Evolutionary conservation across 2,329 filamentous ascomycete species (phyloP).

Genomic region (Macrophomina tecta): DNA sequence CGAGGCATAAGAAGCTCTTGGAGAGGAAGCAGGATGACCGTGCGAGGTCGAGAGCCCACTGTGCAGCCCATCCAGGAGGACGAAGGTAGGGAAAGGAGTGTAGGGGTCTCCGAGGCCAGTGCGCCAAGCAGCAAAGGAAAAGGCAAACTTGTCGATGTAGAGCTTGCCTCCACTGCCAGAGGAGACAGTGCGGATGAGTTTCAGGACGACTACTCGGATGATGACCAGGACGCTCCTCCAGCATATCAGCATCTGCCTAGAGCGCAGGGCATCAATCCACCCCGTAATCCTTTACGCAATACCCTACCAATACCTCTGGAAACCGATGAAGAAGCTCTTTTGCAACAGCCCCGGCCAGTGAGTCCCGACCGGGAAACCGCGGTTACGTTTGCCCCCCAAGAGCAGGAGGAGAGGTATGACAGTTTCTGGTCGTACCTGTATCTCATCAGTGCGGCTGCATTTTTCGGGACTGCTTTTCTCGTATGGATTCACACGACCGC

Average conservation of each 20-base stretch:
- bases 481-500: slow-evolving; percentile 87
- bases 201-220: slow-evolving; percentile 47
- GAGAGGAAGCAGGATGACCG: slow-evolving; percentile 55
- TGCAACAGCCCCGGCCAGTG: slow-evolving; percentile 52
- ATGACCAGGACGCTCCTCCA: slow-evolving; percentile 55
- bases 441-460: slow-evolving; percentile 79
- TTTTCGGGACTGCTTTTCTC: slow-evolving; percentile 87
- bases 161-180: slow-evolving; percentile 69
- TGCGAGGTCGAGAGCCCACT: slow-evolving; percentile 44
- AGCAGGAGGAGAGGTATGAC: slow-evolving; percentile 78
- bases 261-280: slow-evolving; percentile 46
- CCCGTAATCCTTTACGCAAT: slow-evolving; percentile 48
- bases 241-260: slow-evolving; percentile 64
- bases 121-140: slow-evolving; percentile 63
- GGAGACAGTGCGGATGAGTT: slow-evolving; percentile 50
- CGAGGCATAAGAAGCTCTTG: slow-evolving; percentile 64
- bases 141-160: slow-evolving; percentile 80
- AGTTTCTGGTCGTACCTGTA: slow-evolving; percentile 92
- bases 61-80: slow-evolving; percentile 42
- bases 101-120: slow-evolving; percentile 47
- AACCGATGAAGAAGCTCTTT: slow-evolving; percentile 57
- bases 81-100: slow-evolving; percentile 49
- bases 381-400: slow-evolving; percentile 56
- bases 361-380: slow-evolving; percentile 61
- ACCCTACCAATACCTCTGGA: slow-evolving; percentile 54